phyloP scores from a whole-genome alignment of 2,329 filamentous ascomycete species.

The Fusarium virguliforme region DNA sequence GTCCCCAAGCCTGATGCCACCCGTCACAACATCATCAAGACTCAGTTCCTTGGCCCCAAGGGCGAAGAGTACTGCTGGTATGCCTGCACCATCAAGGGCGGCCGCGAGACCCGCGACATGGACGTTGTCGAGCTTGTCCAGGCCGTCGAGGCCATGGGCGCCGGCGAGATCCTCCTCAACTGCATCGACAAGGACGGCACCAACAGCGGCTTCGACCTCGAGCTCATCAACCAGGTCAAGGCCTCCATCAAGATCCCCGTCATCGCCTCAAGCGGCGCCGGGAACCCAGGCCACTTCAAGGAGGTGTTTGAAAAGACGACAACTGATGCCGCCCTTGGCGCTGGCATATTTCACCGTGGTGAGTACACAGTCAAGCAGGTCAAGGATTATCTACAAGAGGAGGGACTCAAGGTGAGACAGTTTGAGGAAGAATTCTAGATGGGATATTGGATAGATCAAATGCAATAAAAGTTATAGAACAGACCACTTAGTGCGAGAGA shows the following conservation, averaged over 20 bases:
- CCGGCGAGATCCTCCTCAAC: constrained; percentile 94
- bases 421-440: constrained; percentile 72
- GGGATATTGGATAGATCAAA: constrained; percentile 25
- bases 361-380: constrained; percentile 97
- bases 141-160: constrained; percentile 96
- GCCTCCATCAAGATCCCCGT: constrained; percentile 90
- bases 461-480: constrained; percentile 22
- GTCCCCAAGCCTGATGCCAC: constrained; percentile 80
- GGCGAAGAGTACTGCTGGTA: constrained; percentile 95
- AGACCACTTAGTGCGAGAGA: constrained; percentile 6
- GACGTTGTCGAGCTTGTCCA: constrained; percentile 90
- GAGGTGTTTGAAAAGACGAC: constrained; percentile 90
- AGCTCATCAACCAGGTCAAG: constrained; percentile 92
- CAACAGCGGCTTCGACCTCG: constrained; percentile 94
- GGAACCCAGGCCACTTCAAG: constrained; percentile 87
- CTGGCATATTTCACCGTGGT: constrained; percentile 96
- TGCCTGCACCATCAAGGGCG: constrained; percentile 96
- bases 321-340: constrained; percentile 93
- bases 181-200: constrained; percentile 98
- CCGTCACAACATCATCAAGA: constrained; percentile 82
- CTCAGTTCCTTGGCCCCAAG: constrained; percentile 77
- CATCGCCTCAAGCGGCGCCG: constrained; percentile 94
- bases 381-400: constrained; percentile 82
- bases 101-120: constrained; percentile 92
- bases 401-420: constrained; percentile 83